A percentile compares a stretch with the other conserved stretches of the same genome.
These are phyloP conservation scores for Maudiozyma turicensis DNA, from an alignment of 805 yeast genomes.

Conservation along the genomic window DNA sequence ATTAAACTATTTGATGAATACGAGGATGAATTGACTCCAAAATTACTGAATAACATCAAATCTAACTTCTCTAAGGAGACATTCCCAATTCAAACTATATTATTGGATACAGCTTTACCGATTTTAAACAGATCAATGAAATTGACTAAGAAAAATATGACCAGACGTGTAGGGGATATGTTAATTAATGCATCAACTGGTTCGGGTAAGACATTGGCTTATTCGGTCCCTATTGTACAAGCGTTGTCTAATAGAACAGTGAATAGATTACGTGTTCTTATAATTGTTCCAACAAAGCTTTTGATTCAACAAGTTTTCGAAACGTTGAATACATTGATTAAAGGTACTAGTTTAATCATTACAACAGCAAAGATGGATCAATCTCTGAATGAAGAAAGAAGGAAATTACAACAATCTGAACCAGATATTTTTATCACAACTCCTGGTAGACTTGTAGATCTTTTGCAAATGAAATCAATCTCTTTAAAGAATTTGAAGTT, in stretches of 20 bases:
- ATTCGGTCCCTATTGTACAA: conserved; percentile 74
- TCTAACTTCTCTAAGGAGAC: conserved; percentile 19
- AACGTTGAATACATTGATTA: conserved; percentile 48
- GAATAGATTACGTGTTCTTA: conserved; percentile 63
- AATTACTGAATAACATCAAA: conserved; percentile 26
- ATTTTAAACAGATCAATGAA: conserved; percentile 15
- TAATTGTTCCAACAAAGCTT: conserved; percentile 86
- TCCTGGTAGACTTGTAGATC: conserved; percentile 81
- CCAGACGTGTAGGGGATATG: conserved; percentile 60
- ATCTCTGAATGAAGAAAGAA: conserved; percentile 53
- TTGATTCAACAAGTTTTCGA: conserved; percentile 71
- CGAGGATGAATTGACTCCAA: conserved; percentile 16
- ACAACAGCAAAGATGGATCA: conserved; percentile 52
- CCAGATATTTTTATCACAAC: conserved; percentile 68
- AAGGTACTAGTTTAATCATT: conserved; percentile 49
- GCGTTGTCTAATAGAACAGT: conserved; percentile 52
- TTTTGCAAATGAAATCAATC: conserved; percentile 36
- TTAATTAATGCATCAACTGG: conserved; percentile 93
- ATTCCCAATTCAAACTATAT: conserved; percentile 28
- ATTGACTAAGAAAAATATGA: conserved; percentile 31
- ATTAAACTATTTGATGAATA: conserved; percentile 16
- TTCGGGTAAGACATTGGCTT: conserved; percentile 90
- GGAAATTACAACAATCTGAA: conserved; percentile 34
- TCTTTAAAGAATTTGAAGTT: conserved; percentile 45
- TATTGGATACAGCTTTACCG: conserved; percentile 22